A percentile compares a stretch with the other conserved stretches of the same genome.
Evolutionary conservation across 2,329 filamentous ascomycete species (phyloP).

Genomic region (Trichophyton mentagrophytes): DNA sequence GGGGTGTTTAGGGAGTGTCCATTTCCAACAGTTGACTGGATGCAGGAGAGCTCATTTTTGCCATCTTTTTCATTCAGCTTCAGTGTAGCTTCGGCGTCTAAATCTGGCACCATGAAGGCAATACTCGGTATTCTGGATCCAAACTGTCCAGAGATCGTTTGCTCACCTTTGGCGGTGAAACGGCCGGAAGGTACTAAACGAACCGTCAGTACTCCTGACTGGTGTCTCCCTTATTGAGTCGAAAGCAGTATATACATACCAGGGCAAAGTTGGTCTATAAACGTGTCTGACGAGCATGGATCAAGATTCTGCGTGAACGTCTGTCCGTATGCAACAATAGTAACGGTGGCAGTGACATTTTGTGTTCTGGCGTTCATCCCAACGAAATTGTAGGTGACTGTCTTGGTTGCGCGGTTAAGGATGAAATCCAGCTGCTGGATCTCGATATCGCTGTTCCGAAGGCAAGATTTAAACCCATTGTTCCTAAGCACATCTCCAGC

Average conservation of each 20-base stretch:
- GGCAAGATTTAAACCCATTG: slow-evolving; percentile 64
- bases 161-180: slow-evolving; percentile 60
- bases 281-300: slow-evolving; percentile 58
- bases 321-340: slow-evolving; percentile 72
- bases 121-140: slow-evolving; percentile 70
- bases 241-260: slow-evolving; percentile 40
- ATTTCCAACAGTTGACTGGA: slow-evolving; percentile 69
- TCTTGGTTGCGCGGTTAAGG: slow-evolving; percentile 63
- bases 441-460: slow-evolving; percentile 44
- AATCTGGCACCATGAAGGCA: slow-evolving; percentile 80
- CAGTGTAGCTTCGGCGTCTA: slow-evolving; percentile 72
- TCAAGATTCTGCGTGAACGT: slow-evolving; percentile 69
- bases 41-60: slow-evolving; percentile 60
- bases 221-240: neutral
- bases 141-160: slow-evolving; percentile 58
- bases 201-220: neutral
- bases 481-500: slow-evolving; percentile 60
- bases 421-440: slow-evolving; percentile 63
- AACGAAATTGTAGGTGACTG: slow-evolving; percentile 67
- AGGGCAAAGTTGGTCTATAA: slow-evolving; percentile 66
- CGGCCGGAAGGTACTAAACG: slow-evolving; percentile 44
- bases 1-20: slow-evolving; percentile 67
- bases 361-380: slow-evolving; percentile 61
- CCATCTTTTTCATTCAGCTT: slow-evolving; percentile 53
- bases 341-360: slow-evolving; percentile 65